Percentiles rank a stretch among this genome's conserved stretches.
Conservation (phyloP, 2,329 filamentous ascomycete species). For the Fusarium sarcochroum region DNA sequence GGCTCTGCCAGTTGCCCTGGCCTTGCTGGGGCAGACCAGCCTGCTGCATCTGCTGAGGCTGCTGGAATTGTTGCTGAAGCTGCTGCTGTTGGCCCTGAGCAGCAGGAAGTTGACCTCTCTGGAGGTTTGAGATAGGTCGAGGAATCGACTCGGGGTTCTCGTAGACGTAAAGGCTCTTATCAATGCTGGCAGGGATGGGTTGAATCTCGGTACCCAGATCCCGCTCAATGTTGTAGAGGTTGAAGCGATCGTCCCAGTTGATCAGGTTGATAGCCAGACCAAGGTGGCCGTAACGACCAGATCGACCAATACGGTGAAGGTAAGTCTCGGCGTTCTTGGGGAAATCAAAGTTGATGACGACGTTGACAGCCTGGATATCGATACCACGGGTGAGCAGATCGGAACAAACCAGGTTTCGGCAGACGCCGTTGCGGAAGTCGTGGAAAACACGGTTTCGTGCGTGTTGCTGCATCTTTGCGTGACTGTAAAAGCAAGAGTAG, state of each 20-base stretch:
- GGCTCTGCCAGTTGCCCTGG: slow-evolving; percentile 60
- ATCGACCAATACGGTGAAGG: slow-evolving; percentile 97
- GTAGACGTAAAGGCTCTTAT: slow-evolving; percentile 98
- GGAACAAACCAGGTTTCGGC: slow-evolving; percentile 97
- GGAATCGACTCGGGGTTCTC: slow-evolving; percentile 96
- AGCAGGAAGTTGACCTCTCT: slow-evolving; percentile 48
- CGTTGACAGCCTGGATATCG: slow-evolving; percentile 98
- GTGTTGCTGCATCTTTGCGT: slow-evolving; percentile 97
- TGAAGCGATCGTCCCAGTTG: slow-evolving; percentile 99
- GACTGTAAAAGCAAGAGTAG: slow-evolving; percentile 99
- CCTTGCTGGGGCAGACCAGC: slow-evolving; percentile 51
- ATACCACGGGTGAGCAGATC: slow-evolving; percentile 98
- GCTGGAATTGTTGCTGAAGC: slow-evolving; percentile 48
- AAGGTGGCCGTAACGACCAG: slow-evolving; percentile 95
- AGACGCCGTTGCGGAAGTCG: slow-evolving; percentile 98
- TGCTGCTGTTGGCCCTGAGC: slow-evolving; percentile 52
- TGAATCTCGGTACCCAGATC: slow-evolving; percentile 98
- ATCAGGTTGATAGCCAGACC: slow-evolving; percentile 99
- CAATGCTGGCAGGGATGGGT: slow-evolving; percentile 93
- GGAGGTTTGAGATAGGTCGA: slow-evolving; percentile 75
- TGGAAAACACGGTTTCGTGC: slow-evolving; percentile 99
- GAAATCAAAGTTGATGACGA: slow-evolving; percentile 99
- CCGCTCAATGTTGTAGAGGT: slow-evolving; percentile 98
- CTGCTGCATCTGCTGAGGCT: slow-evolving; percentile 50
- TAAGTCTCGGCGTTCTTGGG: slow-evolving; percentile 99